Base-by-base conservation (phyloP, 768 basidiomycete species). In the Cubamyces lactineus region DNA sequence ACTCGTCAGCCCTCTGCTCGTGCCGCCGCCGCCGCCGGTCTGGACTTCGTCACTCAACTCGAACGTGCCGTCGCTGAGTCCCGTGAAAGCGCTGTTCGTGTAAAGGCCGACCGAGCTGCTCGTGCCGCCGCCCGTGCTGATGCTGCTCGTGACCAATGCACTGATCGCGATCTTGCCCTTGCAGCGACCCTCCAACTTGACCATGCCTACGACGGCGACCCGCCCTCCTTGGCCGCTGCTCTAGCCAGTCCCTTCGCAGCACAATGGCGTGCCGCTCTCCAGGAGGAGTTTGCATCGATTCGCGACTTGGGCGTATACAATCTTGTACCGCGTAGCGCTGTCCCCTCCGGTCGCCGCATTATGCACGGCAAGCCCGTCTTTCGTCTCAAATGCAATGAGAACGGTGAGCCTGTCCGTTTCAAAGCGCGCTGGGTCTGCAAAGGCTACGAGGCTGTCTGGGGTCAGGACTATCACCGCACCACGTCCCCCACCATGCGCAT, bases 401-500 rank as follows among this genome's bases (percentile, higher is more conserved):
- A 24, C 39, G 66, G 67, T 16, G 63, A 60, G 1, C 73, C 73
- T 2, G 50, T 52, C 7, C 42, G 56, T 1, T 28, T 54, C 62
- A 82, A 82, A 62, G 76, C 75, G 0, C 70, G 75, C 0, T 72
- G 77, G 24, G 78, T 84, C 0, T 75, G 78, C 24, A 73, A 77
- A 55, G 81, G 83, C 0, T 80, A 72, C 65, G 65, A 77, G 23
- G 79, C 80, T 53, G 65, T 76, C 0, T 76, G 69, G 26, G 80
- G 82, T 0, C 61, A 70, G 8, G 80, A 84, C 52, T 84, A 77
- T 59, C 71, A 67, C 76, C 40, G 69, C 24, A 80, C 79, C 0
- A 78, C 75, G 46, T 78, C 81, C 45, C 78, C 77, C 0, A 76
- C 74, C 13, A 74, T 75, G 15, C 71, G 73, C 16, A 72, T 78